Percentiles rank a stretch among this genome's conserved stretches.
Evolutionary conservation across 495 filamentous ascomycete species (phyloP).

Genomic region (Letharia lupina): DNA sequence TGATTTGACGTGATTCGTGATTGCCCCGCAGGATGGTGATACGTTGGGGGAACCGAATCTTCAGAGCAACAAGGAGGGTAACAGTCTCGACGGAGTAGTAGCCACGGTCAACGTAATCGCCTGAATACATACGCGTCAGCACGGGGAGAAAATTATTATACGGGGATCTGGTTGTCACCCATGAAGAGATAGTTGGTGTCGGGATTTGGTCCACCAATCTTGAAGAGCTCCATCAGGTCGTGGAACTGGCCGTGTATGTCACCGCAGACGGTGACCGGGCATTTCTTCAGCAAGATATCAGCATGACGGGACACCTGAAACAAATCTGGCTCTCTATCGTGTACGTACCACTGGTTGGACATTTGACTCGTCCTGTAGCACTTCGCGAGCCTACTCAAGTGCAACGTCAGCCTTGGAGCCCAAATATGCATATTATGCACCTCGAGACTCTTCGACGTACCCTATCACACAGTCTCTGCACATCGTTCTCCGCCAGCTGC

Average conservation of each 20-base stretch:
- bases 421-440: neutral
- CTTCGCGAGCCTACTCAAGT: conserved; percentile 70
- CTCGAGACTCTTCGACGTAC: conserved; percentile 44
- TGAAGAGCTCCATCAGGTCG: conserved; percentile 90
- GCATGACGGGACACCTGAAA: conserved; percentile 2
- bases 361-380: conserved; percentile 94
- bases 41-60: conserved; percentile 91
- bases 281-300: conserved; percentile 57
- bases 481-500: conserved; percentile 88
- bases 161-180: conserved; percentile 47
- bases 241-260: conserved; percentile 94
- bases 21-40: conserved; percentile 96
- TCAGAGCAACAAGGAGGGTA: conserved; percentile 85
- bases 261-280: conserved; percentile 86
- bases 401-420: conserved; percentile 22
- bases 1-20: conserved; percentile 96
- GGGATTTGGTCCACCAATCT: conserved; percentile 82
- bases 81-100: conserved; percentile 98
- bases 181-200: conserved; percentile 96
- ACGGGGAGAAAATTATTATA: neutral
- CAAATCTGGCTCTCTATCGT: neutral
- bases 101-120: conserved; percentile 93
- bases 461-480: conserved; percentile 95
- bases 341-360: conserved; percentile 91
- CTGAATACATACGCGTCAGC: conserved; percentile 35